phyloP scores from a whole-genome alignment of 139 green algal species.

The Chlamydomonas sphaeroides region DNA sequence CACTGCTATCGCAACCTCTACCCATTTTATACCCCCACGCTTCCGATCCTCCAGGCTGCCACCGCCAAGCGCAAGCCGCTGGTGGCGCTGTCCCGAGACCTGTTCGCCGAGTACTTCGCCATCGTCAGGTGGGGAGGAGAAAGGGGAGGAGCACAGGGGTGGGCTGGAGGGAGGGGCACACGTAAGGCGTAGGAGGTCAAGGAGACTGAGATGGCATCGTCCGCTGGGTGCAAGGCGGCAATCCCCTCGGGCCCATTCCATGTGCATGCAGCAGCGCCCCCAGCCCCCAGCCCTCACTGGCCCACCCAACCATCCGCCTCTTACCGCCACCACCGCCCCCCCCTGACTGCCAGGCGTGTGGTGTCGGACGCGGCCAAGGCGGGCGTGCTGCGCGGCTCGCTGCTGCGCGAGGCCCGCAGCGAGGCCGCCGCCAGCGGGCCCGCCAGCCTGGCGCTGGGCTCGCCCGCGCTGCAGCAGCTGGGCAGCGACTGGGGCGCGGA shows the following conservation, averaged over 20 bases:
- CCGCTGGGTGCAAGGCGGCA: too few species aligned
- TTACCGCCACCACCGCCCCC: too few species aligned
- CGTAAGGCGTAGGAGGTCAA: too few species aligned
- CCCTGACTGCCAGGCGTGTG: constrained; percentile 40
- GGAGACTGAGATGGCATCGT: too few species aligned
- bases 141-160: too few species aligned
- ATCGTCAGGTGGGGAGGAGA: constrained; percentile 42
- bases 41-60: not conserved
- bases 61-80: constrained; percentile 53
- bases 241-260: too few species aligned
- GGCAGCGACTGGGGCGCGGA: constrained; percentile 73
- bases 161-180: not conserved
- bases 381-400: constrained; percentile 46
- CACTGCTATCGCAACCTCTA: too few species aligned
- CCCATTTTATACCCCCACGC: too few species aligned
- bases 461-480: constrained; percentile 10
- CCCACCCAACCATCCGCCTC: too few species aligned
- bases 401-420: constrained; percentile 37
- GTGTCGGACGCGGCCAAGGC: constrained; percentile 51
- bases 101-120: constrained; percentile 61
- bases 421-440: not conserved
- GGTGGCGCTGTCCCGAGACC: constrained; percentile 50
- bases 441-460: not conserved
- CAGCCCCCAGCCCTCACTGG: too few species aligned
- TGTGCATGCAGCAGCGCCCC: too few species aligned